Conservation (phyloP, 352 stramenopile species). For the Phytophthora colocasiae region DNA sequence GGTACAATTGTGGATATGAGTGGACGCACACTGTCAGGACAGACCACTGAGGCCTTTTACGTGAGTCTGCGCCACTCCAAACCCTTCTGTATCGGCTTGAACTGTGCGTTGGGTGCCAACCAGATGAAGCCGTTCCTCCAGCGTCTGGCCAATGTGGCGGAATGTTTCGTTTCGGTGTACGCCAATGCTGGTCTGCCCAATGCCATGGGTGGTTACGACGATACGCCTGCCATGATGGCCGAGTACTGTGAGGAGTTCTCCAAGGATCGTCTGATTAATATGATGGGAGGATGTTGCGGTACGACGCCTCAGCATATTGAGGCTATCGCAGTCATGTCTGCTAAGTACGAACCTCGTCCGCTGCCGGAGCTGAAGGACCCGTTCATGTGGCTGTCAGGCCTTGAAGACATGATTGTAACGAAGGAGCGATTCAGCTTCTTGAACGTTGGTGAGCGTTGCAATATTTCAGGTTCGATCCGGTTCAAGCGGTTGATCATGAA, state of each 20-base stretch:
- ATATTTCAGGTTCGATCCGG: constrained; percentile 94
- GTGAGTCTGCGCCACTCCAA: constrained; percentile 95
- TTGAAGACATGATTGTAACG: constrained; percentile 94
- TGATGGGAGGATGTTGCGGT: constrained; percentile 97
- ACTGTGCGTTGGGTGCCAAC: constrained; percentile 95
- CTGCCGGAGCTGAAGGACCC: constrained; percentile 86
- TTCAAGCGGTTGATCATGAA: constrained; percentile 98
- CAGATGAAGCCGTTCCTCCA: constrained; percentile 98
- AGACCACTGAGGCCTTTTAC: constrained; percentile 98
- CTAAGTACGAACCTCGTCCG: constrained; percentile 81
- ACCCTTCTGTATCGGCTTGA: constrained; percentile 97
- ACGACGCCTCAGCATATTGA: constrained; percentile 96
- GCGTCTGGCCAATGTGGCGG: constrained; percentile 89
- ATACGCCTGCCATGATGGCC: constrained; percentile 94
- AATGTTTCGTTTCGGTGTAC: constrained; percentile 98
- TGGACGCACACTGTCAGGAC: constrained; percentile 95
- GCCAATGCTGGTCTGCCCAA: constrained; percentile 97
- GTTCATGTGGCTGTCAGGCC: constrained; percentile 96
- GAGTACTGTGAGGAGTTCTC: constrained; percentile 95
- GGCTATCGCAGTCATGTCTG: constrained; percentile 85
- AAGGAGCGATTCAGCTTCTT: constrained; percentile 96
- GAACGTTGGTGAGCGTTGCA: constrained; percentile 97
- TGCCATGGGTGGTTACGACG: constrained; percentile 97
- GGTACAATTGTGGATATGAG: constrained; percentile 98
- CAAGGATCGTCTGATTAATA: constrained; percentile 95